Percentiles rank a stretch among this genome's conserved stretches.
Evolutionary conservation across 495 filamentous ascomycete genomes (phyloP).

Genomic region (Baudoinia panamericana): DNA sequence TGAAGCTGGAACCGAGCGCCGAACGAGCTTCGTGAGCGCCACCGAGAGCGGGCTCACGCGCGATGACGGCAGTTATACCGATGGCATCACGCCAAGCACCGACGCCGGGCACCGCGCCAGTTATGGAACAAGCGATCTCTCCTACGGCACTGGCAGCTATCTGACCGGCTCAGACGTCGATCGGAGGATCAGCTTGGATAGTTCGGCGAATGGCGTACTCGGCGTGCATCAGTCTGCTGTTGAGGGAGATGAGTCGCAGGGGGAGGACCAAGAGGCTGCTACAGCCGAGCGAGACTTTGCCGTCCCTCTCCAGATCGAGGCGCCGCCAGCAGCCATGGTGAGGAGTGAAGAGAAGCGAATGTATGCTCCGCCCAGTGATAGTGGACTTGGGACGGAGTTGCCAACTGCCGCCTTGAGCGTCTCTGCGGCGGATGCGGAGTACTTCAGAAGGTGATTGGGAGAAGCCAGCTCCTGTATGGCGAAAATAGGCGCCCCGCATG

Average conservation of each 20-base stretch:
- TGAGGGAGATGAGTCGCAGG: constrained; percentile 24
- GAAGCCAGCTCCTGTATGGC: too few species aligned
- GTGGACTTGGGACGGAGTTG: constrained; percentile 30
- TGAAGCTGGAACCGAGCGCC: constrained; percentile 41
- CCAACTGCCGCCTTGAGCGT: constrained; percentile 24
- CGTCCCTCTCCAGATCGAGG: constrained; percentile 7
- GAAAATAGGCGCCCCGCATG: too few species aligned
- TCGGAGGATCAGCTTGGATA: constrained; percentile 39
- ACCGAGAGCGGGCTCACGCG: constrained; percentile 16
- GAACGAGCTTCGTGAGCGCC: constrained; percentile 16
- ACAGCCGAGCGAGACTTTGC: not conserved
- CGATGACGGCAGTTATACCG: constrained; percentile 23
- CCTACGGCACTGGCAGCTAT: constrained; percentile 35
- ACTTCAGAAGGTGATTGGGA: constrained; percentile 23
- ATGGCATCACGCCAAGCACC: constrained; percentile 30
- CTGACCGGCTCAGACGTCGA: constrained; percentile 25
- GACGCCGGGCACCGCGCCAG: constrained; percentile 38
- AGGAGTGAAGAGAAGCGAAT: constrained; percentile 13
- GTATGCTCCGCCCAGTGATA: constrained; percentile 27
- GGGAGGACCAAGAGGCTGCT: constrained; percentile 1
- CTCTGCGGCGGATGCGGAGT: constrained; percentile 3
- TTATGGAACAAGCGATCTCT: constrained; percentile 38
- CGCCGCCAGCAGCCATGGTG: constrained; percentile 2
- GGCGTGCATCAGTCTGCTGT: not conserved
- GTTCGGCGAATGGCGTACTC: constrained; percentile 11